phyloP scores from a whole-genome alignment of 306 rosid species.

The Prinsepia uniflora region DNA sequence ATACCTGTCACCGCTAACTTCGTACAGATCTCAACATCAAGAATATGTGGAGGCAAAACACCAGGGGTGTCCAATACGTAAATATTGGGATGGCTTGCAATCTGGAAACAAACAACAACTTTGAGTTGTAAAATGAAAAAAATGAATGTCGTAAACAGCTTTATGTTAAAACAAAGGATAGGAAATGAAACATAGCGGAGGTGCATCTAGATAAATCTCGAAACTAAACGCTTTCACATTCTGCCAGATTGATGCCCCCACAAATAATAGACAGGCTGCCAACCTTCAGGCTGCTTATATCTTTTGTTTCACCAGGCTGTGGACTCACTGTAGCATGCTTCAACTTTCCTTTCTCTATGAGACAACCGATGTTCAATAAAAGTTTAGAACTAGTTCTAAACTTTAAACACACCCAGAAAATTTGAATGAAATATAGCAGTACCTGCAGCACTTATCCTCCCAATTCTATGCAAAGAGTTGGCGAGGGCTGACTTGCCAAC shows the following conservation, averaged over 20 bases:
- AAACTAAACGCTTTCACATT: no score
- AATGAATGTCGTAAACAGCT: slow-evolving; percentile 9
- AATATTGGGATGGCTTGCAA: slow-evolving; percentile 90
- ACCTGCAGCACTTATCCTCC: slow-evolving; percentile 93
- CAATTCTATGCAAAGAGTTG: slow-evolving; percentile 80
- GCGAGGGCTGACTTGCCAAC: slow-evolving; percentile 90
- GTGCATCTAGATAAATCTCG: no score
- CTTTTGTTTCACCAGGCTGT: slow-evolving; percentile 75
- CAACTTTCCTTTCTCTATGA: slow-evolving; percentile 80
- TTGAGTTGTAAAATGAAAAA: slow-evolving; percentile 12
- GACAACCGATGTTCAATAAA: slow-evolving; percentile 14
- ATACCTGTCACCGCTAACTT: slow-evolving; percentile 87
- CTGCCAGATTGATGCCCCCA: no score
- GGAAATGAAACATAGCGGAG: no score
- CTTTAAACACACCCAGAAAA: no score
- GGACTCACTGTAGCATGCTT: slow-evolving; percentile 76
- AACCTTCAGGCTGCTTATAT: slow-evolving; percentile 83
- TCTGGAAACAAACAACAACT: slow-evolving; percentile 43
- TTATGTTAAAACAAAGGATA: background rate
- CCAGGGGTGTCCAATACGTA: slow-evolving; percentile 88
- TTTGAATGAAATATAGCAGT: background rate
- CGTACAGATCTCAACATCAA: slow-evolving; percentile 47
- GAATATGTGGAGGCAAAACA: slow-evolving; percentile 58
- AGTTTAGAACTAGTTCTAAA: background rate
- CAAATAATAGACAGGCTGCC: slow-evolving; percentile 17